A percentile compares a stretch with the other conserved stretches of the same genome.
Evolutionary conservation across 805 yeast species (phyloP).

Genomic region (Candida ulmi): DNA sequence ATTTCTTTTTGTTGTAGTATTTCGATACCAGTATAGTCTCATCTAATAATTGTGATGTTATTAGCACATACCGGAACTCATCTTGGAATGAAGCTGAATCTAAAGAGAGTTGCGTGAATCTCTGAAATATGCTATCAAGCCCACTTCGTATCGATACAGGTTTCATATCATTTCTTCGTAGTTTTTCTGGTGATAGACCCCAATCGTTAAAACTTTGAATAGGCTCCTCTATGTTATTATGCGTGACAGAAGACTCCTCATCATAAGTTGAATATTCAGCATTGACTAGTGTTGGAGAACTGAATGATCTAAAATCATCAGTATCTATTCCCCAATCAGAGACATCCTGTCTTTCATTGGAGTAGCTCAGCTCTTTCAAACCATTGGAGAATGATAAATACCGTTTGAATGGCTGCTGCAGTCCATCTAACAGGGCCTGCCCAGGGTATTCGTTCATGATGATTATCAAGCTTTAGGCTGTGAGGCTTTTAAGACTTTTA

Average conservation of each 20-base stretch:
- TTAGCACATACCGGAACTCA: constrained; percentile 43
- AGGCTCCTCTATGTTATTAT: constrained; percentile 2
- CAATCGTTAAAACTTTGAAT: constrained; percentile 8
- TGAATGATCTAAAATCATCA: constrained; percentile 8
- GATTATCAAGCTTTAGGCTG: no score
- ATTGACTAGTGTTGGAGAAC: constrained; percentile 23
- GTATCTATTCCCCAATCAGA: constrained; percentile 24
- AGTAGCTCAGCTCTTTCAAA: neutral
- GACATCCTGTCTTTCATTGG: constrained; percentile 1
- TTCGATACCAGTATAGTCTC: constrained; percentile 28
- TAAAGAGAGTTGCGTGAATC: constrained; percentile 7
- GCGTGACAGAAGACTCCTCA: constrained; percentile 5
- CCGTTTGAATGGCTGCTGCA: constrained; percentile 18
- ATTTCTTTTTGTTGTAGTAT: constrained; percentile 15
- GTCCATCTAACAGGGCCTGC: constrained; percentile 15
- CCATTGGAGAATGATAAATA: constrained; percentile 9
- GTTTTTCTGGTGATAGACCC: constrained; percentile 14
- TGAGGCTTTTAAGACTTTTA: no score
- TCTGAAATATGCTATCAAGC: neutral
- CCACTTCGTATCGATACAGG: neutral
- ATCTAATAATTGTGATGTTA: constrained; percentile 43
- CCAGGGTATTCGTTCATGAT: constrained; percentile 1
- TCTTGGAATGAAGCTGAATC: constrained; percentile 32
- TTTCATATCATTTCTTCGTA: neutral
- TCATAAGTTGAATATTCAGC: constrained; percentile 8